Conservation (phyloP, 2,329 filamentous ascomycete species). For the Tolypocladium endophyticum region DNA sequence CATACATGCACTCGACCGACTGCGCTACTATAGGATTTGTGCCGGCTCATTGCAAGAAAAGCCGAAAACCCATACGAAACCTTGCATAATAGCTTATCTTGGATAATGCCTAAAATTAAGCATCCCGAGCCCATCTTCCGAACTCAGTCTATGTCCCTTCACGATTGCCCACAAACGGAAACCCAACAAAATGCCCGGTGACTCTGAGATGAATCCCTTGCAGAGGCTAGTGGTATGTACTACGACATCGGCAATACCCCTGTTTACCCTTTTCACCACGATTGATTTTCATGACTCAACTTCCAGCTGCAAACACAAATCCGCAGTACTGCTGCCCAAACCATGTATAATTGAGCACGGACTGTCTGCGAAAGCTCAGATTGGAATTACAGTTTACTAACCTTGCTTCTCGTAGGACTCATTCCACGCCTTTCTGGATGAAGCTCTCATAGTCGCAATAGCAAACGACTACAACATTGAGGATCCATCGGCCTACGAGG, state of each 20-base stretch:
- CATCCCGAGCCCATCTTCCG: not conserved
- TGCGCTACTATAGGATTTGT: not conserved
- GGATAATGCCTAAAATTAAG: slow-evolving; percentile 1
- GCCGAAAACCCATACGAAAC: not conserved
- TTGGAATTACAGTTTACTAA: not conserved
- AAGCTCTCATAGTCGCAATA: slow-evolving; percentile 67
- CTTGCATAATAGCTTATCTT: not conserved
- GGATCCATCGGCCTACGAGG: slow-evolving; percentile 36
- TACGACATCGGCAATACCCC: not conserved
- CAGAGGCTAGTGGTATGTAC: slow-evolving; percentile 19
- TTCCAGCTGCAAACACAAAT: not conserved
- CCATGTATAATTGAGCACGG: not conserved
- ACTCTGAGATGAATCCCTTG: slow-evolving; percentile 11
- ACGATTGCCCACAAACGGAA: not conserved
- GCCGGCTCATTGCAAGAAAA: not conserved
- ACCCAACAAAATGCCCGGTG: slow-evolving; percentile 12
- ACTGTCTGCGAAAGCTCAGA: not conserved
- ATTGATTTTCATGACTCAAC: too few relatives aligned
- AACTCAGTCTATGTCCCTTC: not conserved
- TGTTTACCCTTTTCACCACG: not conserved
- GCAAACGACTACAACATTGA: slow-evolving; percentile 60
- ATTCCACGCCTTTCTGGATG: slow-evolving; percentile 66
- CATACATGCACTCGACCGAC: not conserved
- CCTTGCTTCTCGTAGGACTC: slow-evolving; percentile 39
- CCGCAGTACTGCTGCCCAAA: too few relatives aligned